These are phyloP conservation scores for Colletotrichum musae DNA, from an alignment of 2,329 filamentous ascomycete species.

Conservation along the genomic window DNA sequence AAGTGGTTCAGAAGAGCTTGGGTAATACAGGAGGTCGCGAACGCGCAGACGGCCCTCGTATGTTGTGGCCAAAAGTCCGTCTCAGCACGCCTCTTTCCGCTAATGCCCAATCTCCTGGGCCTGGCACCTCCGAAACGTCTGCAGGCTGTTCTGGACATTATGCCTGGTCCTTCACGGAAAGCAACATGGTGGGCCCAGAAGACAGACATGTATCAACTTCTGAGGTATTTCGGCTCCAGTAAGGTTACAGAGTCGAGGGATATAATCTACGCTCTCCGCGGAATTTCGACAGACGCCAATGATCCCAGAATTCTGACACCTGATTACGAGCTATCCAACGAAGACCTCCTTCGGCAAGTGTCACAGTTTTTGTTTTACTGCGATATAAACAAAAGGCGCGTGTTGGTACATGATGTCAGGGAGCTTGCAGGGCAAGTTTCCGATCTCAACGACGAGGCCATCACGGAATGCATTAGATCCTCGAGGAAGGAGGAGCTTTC, in stretches of 20 bases:
- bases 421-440: no score
- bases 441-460: no score
- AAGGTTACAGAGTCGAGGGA: conserved; percentile 9
- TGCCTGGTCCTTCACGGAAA: conserved; percentile 6
- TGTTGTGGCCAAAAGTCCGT: conserved; percentile 3
- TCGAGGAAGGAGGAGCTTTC: no score
- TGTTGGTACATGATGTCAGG: no score
- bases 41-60: background rate
- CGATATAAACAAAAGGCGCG: background rate
- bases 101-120: background rate
- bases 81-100: conserved; percentile 5
- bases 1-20: conserved; percentile 18
- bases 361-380: background rate
- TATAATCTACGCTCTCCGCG: conserved; percentile 17
- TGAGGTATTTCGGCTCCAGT: background rate
- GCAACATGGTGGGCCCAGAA: background rate
- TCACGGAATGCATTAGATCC: no score
- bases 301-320: background rate
- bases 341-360: background rate
- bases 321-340: background rate
- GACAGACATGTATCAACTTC: background rate
- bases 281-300: conserved; percentile 7
- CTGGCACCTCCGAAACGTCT: background rate
- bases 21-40: conserved; percentile 28
- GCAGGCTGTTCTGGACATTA: conserved; percentile 12